phyloP scores from a whole-genome alignment of 148 eudicot species.

The Dysphania ambrosioides region DNA sequence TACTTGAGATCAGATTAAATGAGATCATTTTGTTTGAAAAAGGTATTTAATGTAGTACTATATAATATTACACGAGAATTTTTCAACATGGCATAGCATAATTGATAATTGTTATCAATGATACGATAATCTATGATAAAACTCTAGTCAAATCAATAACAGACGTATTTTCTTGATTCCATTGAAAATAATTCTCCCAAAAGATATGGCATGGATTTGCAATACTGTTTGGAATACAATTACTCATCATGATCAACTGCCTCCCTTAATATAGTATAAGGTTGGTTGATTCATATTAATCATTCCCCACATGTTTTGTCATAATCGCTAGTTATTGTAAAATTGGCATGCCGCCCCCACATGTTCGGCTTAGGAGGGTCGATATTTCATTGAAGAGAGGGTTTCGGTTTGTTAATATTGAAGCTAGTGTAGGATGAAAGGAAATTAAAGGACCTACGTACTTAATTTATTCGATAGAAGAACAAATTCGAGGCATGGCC shows the following conservation, averaged over 20 bases:
- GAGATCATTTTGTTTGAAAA: not conserved
- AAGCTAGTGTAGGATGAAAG: not conserved
- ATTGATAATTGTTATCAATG: not conserved
- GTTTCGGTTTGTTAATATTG: not conserved
- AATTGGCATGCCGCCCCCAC: conserved; percentile 23
- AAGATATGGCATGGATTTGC: conserved; percentile 20
- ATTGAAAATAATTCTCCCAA: not conserved
- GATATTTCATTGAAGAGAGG: not conserved
- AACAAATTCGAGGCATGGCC: conserved; percentile 17
- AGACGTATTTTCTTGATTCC: not conserved
- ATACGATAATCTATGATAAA: conserved; percentile 3
- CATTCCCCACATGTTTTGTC: conserved; percentile 32
- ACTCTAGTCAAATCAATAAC: conserved; percentile 5
- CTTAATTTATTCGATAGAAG: not conserved
- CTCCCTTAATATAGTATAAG: conserved; percentile 6
- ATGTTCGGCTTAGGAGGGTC: conserved; percentile 23
- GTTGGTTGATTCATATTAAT: conserved; percentile 19
- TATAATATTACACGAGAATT: not conserved
- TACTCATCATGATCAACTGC: conserved; percentile 21
- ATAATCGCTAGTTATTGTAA: conserved; percentile 9
- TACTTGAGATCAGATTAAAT: conserved; percentile 9
- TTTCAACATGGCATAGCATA: conserved; percentile 7
- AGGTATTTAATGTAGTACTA: not conserved
- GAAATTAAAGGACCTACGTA: conserved; percentile 14
- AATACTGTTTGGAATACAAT: conserved; percentile 22